A percentile compares a stretch with the other conserved stretches of the same genome.
phyloP scores from a whole-genome alignment of 2,329 filamentous ascomycete species.

The Aspergillus unguis region DNA sequence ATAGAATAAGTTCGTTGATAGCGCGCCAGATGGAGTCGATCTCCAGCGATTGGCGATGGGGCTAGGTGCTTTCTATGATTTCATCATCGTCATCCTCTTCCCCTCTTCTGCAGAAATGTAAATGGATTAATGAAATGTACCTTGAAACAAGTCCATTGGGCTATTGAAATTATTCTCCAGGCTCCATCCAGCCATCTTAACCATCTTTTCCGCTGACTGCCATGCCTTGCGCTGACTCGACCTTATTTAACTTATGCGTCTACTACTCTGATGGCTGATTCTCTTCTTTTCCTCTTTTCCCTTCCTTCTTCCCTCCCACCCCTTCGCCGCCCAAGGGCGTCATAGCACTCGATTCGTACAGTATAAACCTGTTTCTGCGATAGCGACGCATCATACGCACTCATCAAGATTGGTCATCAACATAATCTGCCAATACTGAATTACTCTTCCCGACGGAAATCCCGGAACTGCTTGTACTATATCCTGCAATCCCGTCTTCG shows the following conservation, averaged over 20 bases:
- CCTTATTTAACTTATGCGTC: constrained; percentile 2
- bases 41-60: no score
- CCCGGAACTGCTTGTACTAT: not conserved
- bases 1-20: no score
- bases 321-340: not conserved
- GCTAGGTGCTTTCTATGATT: no score
- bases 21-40: no score
- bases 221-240: not conserved
- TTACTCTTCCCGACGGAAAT: not conserved
- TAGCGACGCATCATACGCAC: constrained; percentile 2
- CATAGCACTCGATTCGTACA: not conserved
- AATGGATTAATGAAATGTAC: no score
- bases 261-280: not conserved
- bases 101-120: no score
- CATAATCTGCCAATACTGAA: not conserved
- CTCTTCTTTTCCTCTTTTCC: not conserved
- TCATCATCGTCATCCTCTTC: no score
- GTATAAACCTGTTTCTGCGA: not conserved
- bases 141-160: no score
- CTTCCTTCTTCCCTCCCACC: not conserved
- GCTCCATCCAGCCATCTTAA: not conserved
- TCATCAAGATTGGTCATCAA: not conserved
- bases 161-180: no score
- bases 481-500: not conserved
- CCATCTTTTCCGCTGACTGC: constrained; percentile 6